Conservation (phyloP, 805 yeast species). For the Hanseniaspora pseudoguilliermondii region DNA sequence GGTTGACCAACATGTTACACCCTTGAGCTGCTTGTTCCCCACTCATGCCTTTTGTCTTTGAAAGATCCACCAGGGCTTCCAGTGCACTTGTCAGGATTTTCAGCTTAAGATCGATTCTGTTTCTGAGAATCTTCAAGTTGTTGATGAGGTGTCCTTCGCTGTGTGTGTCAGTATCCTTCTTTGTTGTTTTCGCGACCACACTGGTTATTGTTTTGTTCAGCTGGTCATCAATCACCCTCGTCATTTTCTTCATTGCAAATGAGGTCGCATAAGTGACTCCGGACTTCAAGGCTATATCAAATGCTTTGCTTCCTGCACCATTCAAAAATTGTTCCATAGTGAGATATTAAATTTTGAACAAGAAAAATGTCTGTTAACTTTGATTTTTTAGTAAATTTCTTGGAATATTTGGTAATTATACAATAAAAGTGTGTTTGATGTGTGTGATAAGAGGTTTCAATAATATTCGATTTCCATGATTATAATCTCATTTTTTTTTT, state of each 20-base stretch:
- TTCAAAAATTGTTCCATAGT: conserved; percentile 32
- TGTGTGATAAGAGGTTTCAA: too few species aligned
- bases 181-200: conserved; percentile 18
- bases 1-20: conserved; percentile 44
- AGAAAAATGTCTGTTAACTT: too few species aligned
- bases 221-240: conserved; percentile 32
- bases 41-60: conserved; percentile 51
- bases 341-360: too few species aligned
- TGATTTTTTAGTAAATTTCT: too few species aligned
- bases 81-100: conserved; percentile 52
- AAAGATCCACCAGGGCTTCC: conserved; percentile 43
- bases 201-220: conserved; percentile 24
- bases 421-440: too few species aligned
- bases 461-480: too few species aligned
- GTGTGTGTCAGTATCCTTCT: background rate
- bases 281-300: conserved; percentile 66
- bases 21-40: conserved; percentile 43
- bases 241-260: conserved; percentile 55
- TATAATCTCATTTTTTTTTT: too few species aligned
- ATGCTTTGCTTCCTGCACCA: conserved; percentile 63
- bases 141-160: conserved; percentile 30
- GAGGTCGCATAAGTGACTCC: conserved; percentile 65
- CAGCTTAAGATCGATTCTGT: conserved; percentile 43
- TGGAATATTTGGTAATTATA: too few species aligned
- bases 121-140: conserved; percentile 32